phyloP scores from a whole-genome alignment of 2,329 filamentous ascomycete genomes.

The Colletotrichum sp. region DNA sequence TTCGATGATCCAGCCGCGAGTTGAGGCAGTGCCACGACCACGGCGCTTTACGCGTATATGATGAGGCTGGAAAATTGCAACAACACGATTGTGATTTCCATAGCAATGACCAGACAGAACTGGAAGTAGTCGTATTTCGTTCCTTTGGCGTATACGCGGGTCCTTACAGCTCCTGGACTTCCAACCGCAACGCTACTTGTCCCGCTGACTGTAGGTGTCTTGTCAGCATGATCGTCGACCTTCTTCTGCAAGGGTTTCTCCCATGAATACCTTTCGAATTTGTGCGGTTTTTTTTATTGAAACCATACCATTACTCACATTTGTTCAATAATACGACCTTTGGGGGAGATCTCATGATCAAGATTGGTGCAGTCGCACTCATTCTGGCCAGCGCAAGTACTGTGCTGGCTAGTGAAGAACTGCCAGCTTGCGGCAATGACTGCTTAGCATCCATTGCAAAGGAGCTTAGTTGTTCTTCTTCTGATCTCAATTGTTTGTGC shows the following conservation, averaged over 20 bases:
- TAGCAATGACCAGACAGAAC: neutral
- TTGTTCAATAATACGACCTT: neutral
- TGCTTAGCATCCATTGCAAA: neutral
- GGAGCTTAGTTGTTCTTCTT: neutral
- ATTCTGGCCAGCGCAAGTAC: neutral
- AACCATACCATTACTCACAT: neutral
- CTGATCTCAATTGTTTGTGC: neutral
- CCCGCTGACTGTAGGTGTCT: neutral
- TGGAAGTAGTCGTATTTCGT: rapidly evolving
- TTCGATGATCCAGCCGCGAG: neutral
- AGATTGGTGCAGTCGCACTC: neutral
- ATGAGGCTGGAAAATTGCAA: neutral
- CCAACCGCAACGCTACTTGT: neutral
- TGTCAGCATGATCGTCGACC: neutral
- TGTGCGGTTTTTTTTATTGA: neutral
- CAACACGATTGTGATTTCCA: neutral
- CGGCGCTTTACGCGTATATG: neutral
- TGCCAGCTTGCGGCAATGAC: neutral
- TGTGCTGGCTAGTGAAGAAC: neutral
- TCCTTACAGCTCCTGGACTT: rapidly evolving
- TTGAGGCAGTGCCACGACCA: neutral
- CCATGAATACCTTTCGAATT: neutral
- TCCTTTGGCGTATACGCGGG: neutral
- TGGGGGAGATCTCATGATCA: neutral
- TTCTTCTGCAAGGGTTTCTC: neutral